Base-by-base conservation (phyloP, 208 protist genomes). In the Trypanosoma boissoni region DNA sequence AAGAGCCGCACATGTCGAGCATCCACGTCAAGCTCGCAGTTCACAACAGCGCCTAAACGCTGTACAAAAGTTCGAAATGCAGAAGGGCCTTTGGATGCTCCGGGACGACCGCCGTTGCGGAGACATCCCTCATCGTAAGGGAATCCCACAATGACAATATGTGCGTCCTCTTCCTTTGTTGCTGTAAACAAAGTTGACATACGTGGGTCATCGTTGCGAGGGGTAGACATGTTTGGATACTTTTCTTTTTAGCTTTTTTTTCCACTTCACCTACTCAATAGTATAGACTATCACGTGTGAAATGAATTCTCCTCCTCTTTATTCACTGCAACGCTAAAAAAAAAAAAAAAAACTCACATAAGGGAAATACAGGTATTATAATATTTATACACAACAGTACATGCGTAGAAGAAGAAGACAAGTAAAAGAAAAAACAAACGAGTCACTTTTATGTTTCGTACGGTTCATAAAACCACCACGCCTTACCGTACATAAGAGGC, bases 81-180 rank as follows among this genome's bases (percentile, higher is more conserved):
- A 3, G 23, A 1, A 29, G 74, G 82, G 6, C 74, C 77, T 42
- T 61, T 58, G 18, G 45, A 23, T 4, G 85, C 76, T 37, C 85
- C 85, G 23, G 64, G 28, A 43, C 85, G 62, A 14, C 85, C 85
- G 5, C 80, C 79, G 54, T 92, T 92, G 31, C 85, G 67, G 8
- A 50, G 44, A 58, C 80, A 78, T 10, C 85, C 85, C 52, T 87
- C 85, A 63, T 92, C 85, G 28, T 55, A 59, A 1, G 85, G 83
- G 55, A 92, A 92, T 34, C 85, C 85, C 26, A 92, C 32, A 10
- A 92, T 10, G 3, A 86, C 82, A 48, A 90, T 69, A 45, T 84
- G 41, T 14, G 66, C 72, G n/a, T 60, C 62, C 39, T 45, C 49
- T 16, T n/a, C 24, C n/a, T 50, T n/a, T 16, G 63, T 44, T 0